Conservation (phyloP, 352 stramenopile genomes). For the Achlya hypogyna region DNA sequence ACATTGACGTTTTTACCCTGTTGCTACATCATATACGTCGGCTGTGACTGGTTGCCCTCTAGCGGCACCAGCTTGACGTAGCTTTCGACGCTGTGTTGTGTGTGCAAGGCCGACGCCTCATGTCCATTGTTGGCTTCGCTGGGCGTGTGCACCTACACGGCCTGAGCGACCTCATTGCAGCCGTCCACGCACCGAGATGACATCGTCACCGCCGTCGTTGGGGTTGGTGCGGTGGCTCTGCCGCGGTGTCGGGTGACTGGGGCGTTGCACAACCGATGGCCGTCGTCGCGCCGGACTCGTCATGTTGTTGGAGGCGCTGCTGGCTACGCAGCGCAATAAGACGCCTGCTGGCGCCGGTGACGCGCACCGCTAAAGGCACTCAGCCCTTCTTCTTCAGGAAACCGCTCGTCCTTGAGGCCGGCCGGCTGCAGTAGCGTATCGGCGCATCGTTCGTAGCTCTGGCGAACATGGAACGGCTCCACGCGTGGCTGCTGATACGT, state of each 20-base stretch:
- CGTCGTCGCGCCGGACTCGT: background rate
- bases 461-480: background rate
- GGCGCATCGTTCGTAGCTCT: constrained; percentile 9
- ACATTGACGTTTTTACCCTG: background rate
- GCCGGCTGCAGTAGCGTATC: constrained; percentile 15
- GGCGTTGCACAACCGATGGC: background rate
- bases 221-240: background rate
- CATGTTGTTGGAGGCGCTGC: background rate
- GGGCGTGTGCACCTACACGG: background rate
- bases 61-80: background rate
- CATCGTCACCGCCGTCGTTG: background rate
- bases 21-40: background rate
- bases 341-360: background rate
- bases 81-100: background rate
- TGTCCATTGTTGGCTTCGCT: background rate
- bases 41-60: background rate
- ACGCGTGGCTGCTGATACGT: background rate
- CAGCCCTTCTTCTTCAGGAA: background rate
- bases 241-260: background rate
- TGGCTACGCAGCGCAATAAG: background rate
- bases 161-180: background rate
- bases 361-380: background rate
- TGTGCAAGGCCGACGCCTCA: background rate
- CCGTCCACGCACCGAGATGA: background rate
- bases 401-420: background rate